These are phyloP conservation scores for Excoecaria agallocha DNA, from an alignment of 345 rosid species.

Conservation along the genomic window DNA sequence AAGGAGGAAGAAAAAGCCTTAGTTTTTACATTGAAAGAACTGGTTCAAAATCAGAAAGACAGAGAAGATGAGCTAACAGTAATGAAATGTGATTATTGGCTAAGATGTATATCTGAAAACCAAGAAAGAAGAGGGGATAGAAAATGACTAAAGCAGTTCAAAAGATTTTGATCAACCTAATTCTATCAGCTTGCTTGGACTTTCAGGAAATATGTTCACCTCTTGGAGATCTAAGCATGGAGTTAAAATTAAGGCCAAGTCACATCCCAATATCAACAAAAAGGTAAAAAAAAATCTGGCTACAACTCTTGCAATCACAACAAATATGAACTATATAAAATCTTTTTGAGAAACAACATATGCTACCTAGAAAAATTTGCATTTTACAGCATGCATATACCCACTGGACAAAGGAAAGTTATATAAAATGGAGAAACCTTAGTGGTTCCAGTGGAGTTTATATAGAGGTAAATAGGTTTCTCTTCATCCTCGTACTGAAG, in stretches of 20 bases:
- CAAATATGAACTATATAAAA: background rate
- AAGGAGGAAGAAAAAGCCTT: background rate
- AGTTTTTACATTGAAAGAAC: background rate
- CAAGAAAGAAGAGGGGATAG: background rate
- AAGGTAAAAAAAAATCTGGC: background rate
- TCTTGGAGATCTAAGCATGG: background rate
- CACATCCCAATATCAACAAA: background rate
- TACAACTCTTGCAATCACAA: background rate
- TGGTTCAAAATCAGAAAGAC: background rate
- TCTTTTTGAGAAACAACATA: background rate
- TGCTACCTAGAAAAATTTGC: background rate
- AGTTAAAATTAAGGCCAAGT: background rate
- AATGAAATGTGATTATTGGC: background rate
- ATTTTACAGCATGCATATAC: background rate
- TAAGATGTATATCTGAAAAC: background rate
- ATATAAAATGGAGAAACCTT: conserved; percentile 45
- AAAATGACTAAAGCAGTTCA: background rate
- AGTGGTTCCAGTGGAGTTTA: conserved; percentile 92
- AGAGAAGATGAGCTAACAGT: background rate
- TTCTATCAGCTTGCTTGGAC: background rate
- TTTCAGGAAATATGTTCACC: background rate
- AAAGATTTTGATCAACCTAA: background rate
- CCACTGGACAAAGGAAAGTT: conserved; percentile 5
- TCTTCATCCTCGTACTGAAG: conserved; percentile 78
- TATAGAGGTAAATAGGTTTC: conserved; percentile 85